phyloP scores from a whole-genome alignment of 148 eudicot genomes.

The Chenopodium suecicum region DNA sequence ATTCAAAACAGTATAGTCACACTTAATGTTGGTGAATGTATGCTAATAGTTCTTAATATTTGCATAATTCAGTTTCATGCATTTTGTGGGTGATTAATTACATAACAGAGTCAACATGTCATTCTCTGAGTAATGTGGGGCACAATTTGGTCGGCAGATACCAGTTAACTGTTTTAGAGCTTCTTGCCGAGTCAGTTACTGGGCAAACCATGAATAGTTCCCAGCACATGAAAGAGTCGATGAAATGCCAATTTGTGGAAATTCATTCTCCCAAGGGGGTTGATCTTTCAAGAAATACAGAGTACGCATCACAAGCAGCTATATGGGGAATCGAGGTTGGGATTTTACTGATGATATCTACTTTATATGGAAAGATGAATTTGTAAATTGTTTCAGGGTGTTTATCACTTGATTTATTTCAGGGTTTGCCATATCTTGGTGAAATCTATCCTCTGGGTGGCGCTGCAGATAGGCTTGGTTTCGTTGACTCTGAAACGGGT shows the following conservation, averaged over 20 bases:
- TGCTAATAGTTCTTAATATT: not conserved
- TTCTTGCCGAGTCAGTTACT: constrained; percentile 62
- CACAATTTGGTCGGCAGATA: constrained; percentile 55
- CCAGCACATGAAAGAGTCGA: constrained; percentile 46
- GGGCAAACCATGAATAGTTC: constrained; percentile 43
- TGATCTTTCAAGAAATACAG: constrained; percentile 78
- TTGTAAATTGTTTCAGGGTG: constrained; percentile 10
- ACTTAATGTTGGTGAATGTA: not conserved
- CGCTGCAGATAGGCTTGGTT: constrained; percentile 97
- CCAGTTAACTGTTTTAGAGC: constrained; percentile 73
- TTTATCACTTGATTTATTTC: constrained; percentile 35
- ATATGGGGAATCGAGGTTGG: constrained; percentile 96
- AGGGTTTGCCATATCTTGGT: constrained; percentile 95
- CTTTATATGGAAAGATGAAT: constrained; percentile 13
- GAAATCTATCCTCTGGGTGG: constrained; percentile 99
- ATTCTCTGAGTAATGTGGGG: constrained; percentile 11
- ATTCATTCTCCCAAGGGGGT: constrained; percentile 85
- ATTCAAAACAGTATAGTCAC: not conserved
- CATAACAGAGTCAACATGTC: not conserved
- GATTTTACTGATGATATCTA: not conserved
- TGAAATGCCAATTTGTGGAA: constrained; percentile 55
- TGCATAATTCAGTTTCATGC: constrained; percentile 1
- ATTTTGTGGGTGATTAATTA: not conserved
- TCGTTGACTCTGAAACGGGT: constrained; percentile 80
- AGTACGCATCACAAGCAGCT: constrained; percentile 96